These are phyloP conservation scores for Fusarium sacchari DNA, from an alignment of 2,329 filamentous ascomycete genomes.

Conservation along the genomic window DNA sequence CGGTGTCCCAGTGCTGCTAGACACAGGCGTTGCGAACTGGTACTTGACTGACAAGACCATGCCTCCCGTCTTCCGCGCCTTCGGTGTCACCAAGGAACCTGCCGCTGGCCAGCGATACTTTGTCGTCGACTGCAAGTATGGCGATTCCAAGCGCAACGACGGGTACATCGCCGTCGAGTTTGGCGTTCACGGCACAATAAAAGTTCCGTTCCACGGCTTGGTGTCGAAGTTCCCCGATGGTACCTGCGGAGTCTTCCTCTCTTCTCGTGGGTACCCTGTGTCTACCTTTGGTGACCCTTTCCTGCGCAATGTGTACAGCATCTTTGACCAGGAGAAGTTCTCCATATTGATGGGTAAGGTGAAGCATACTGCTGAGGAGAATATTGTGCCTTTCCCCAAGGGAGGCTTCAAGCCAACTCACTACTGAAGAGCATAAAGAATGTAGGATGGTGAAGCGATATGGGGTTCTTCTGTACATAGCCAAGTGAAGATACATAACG, in stretches of 20 bases:
- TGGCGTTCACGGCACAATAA: background rate
- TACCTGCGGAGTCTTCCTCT: background rate
- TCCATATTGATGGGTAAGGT: background rate
- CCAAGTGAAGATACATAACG: background rate
- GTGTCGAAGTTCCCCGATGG: background rate
- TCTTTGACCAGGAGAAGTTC: constrained; percentile 4
- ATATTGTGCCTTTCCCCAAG: background rate
- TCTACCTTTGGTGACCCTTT: constrained; percentile 5
- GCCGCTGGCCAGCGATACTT: background rate
- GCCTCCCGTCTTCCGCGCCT: background rate
- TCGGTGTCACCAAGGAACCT: background rate
- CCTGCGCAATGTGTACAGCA: background rate
- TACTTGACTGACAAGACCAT: background rate
- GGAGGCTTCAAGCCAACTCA: background rate
- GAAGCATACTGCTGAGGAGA: background rate
- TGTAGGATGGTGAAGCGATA: background rate
- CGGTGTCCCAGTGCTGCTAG: background rate
- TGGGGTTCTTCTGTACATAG: background rate
- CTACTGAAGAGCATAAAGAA: too few species aligned
- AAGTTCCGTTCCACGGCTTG: background rate
- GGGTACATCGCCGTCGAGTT: background rate
- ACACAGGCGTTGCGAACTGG: background rate
- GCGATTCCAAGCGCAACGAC: background rate
- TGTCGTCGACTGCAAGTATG: background rate
- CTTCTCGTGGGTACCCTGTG: background rate